These are phyloP conservation scores for Bimuria novae-zelandiae DNA, from an alignment of 2,329 filamentous ascomycete genomes.

Conservation along the genomic window DNA sequence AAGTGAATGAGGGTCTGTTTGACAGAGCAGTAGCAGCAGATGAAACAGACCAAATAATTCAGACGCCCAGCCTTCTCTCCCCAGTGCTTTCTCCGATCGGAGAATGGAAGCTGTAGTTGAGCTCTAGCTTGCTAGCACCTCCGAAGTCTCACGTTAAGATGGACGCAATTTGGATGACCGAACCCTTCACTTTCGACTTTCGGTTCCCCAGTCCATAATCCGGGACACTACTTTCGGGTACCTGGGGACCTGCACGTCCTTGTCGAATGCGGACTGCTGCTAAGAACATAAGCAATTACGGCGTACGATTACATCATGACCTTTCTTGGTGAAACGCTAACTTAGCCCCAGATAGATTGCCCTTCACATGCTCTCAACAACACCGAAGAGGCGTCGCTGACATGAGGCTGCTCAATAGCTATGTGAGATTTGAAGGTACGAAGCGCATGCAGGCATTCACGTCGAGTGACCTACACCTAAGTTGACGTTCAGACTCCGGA, in stretches of 20 bases:
- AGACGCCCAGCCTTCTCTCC: not conserved
- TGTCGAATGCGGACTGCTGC: not conserved
- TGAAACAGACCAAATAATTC: conserved; percentile 1
- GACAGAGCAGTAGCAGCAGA: not conserved
- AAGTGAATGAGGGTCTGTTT: not conserved
- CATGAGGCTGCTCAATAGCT: not conserved
- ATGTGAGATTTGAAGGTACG: too few relatives aligned
- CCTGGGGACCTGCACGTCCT: not conserved
- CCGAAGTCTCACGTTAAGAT: conserved; percentile 1
- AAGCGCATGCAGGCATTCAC: too few relatives aligned
- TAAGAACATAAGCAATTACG: not conserved
- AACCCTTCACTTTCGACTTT: not conserved
- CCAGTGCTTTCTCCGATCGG: not conserved
- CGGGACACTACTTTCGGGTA: conserved; percentile 1
- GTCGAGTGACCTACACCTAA: too few relatives aligned
- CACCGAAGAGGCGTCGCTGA: not conserved
- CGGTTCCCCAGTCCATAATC: conserved; percentile 12
- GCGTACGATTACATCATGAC: conserved; percentile 11
- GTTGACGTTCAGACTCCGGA: too few relatives aligned
- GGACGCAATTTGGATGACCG: not conserved
- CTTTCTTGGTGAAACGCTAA: conserved; percentile 1
- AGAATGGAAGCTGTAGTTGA: not conserved
- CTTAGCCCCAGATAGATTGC: not conserved
- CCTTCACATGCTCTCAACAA: not conserved
- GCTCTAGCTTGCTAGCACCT: not conserved